A percentile compares a stretch with the other conserved stretches of the same genome.
Conservation (phyloP, 2,329 filamentous ascomycete genomes). For the Fusarium nelsonii region DNA sequence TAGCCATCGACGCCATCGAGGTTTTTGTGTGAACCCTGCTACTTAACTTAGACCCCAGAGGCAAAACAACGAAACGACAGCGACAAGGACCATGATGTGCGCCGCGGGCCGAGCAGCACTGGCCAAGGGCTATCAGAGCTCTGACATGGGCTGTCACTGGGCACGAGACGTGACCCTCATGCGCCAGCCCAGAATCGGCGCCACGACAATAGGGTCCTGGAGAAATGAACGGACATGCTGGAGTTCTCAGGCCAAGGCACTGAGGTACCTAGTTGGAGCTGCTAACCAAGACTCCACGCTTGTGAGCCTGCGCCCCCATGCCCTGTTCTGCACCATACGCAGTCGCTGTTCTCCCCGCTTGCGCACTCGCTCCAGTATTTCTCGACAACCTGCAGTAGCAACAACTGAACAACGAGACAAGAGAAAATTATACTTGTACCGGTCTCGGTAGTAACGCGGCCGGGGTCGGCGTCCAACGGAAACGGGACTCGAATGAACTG, state of each 20-base stretch:
- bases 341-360: conserved; percentile 36
- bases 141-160: conserved; percentile 33
- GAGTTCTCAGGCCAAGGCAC: conserved; percentile 33
- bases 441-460: conserved; percentile 42
- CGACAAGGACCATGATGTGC: conserved; percentile 44
- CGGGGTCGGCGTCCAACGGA: conserved; percentile 47
- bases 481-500: conserved; percentile 42
- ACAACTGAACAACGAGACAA: conserved; percentile 38
- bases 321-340: conserved; percentile 31
- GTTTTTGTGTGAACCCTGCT: conserved; percentile 39
- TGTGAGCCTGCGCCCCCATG: conserved; percentile 36
- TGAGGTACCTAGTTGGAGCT: conserved; percentile 22
- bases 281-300: conserved; percentile 35
- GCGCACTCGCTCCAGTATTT: conserved; percentile 33
- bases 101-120: conserved; percentile 46
- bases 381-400: conserved; percentile 36
- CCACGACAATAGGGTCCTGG: conserved; percentile 42
- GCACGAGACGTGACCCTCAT: conserved; percentile 48
- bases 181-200: conserved; percentile 46
- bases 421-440: conserved; percentile 35
- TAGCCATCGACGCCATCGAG: conserved; percentile 49
- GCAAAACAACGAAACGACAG: conserved; percentile 41
- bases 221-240: conserved; percentile 38
- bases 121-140: conserved; percentile 31
- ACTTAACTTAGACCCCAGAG: conserved; percentile 40